A percentile compares a stretch with the other conserved stretches of the same genome.
phyloP scores from a whole-genome alignment of 306 rosid genomes.

The Corylus avellana region DNA sequence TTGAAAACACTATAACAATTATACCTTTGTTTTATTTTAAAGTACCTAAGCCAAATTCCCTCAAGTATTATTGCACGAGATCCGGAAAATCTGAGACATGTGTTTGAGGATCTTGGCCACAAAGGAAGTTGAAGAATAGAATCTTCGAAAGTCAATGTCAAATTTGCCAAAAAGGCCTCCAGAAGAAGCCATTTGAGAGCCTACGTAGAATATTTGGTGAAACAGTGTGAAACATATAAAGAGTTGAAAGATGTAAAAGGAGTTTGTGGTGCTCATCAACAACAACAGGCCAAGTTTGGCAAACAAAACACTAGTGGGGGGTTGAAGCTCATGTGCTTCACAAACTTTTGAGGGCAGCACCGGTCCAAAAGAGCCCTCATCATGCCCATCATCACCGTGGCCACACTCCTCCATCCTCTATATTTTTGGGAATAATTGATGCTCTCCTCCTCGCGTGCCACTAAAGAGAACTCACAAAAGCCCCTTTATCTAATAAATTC shows the following conservation, averaged over 20 bases:
- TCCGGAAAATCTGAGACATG: background rate
- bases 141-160: background rate
- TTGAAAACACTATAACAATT: too few species aligned
- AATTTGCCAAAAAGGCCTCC: background rate
- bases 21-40: too few species aligned
- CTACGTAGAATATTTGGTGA: background rate
- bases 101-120: background rate
- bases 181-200: background rate
- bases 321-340: background rate
- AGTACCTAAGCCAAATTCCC: too few species aligned
- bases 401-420: slow-evolving; percentile 18
- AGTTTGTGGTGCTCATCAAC: too few species aligned
- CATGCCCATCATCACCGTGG: slow-evolving; percentile 14
- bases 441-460: slow-evolving; percentile 39
- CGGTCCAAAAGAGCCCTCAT: slow-evolving; percentile 5
- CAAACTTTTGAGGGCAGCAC: background rate
- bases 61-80: too few species aligned
- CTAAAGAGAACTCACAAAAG: slow-evolving; percentile 22
- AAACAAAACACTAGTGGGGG: background rate
- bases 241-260: background rate
- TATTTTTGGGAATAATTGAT: slow-evolving; percentile 23
- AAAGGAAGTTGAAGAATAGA: background rate
- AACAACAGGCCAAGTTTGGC: background rate
- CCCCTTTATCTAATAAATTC: background rate
- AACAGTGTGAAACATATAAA: background rate